Evolutionary conservation across 169 alveolate species (phyloP), one percentile per base, ranked within the genome.

Genomic region (Babesia caballi): DNA sequence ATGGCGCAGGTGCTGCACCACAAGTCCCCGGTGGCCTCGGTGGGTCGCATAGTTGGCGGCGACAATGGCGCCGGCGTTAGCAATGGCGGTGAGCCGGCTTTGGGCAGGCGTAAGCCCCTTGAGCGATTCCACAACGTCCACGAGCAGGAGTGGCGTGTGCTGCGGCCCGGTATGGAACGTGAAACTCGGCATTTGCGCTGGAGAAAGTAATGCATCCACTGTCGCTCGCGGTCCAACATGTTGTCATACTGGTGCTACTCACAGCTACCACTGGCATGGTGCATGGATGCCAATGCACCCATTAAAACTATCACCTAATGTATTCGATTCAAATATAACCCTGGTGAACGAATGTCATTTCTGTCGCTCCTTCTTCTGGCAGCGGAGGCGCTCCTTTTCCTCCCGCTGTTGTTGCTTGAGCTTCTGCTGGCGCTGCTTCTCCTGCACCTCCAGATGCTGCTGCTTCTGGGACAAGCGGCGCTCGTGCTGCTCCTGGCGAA

Each of bases 111-210:
- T 11, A 63, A 63, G 47, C 61, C 73, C 15, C 19, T 71, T n/a
- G 82, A 44, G 25, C 25, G 76, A 7, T 14, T 60, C 15, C 84
- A 81, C 41, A 81, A 81, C 73, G 15, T 41, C 32, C 75, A 72
- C 40, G 85, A 81, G 42, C 61, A 92, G 57, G 85, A 88, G 38
- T 92, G 96, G 96, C 54, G 94, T 32, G 63, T 91, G 27, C 53
- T 90, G 46, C 91, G 84, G 57, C 96, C 96, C 7, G 94, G 94
- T 4, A 90, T 59, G 50, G 96, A 92, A 52, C 36, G 67, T n/a
- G 74, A 82, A 46, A 92, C 96, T 36, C 86, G 84, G 47, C 96
- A 92, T 59, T 72, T 91, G 57, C 72, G 75, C 50, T 90, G 95
- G 95, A 60, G 95, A 36, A 70, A 71, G 59, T 71, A 42, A 70